phyloP scores from a whole-genome alignment of 208 protist genomes.

The Crithidia acanthocephali region DNA sequence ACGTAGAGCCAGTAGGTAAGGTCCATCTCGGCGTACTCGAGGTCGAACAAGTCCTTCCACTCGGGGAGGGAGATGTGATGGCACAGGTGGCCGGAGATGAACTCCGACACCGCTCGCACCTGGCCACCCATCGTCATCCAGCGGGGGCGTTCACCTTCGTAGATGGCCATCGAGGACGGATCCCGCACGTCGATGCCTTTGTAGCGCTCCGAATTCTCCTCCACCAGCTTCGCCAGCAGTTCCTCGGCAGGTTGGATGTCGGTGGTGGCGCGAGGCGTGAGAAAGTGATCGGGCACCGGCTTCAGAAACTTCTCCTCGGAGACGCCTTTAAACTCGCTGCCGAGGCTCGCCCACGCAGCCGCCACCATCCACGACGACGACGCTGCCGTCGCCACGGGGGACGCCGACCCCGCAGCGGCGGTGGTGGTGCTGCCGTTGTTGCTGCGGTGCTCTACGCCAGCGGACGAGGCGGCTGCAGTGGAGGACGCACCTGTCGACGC shows the following conservation, averaged over 20 bases:
- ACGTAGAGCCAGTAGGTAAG: conserved; percentile 92
- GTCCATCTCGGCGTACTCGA: conserved; percentile 91
- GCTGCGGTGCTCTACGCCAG: too few relatives aligned
- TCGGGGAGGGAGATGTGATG: conserved; percentile 87
- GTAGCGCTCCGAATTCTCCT: conserved; percentile 76
- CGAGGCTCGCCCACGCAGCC: conserved; percentile 83
- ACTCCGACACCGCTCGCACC: conserved; percentile 85
- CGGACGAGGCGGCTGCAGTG: too few relatives aligned
- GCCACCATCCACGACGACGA: conserved; percentile 76
- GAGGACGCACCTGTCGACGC: neutral
- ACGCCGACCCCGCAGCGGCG: too few relatives aligned
- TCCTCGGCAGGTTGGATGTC: conserved; percentile 72
- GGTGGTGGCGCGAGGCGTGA: conserved; percentile 80
- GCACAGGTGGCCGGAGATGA: conserved; percentile 89
- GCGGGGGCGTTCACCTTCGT: conserved; percentile 77
- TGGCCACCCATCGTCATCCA: conserved; percentile 88
- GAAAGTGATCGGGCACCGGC: conserved; percentile 62
- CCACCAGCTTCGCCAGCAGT: conserved; percentile 63
- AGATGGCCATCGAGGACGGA: conserved; percentile 80
- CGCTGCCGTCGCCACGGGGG: conserved; percentile 8
- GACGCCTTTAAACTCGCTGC: conserved; percentile 79
- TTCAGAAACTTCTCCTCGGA: conserved; percentile 79
- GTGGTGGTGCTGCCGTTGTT: neutral
- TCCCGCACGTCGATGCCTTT: conserved; percentile 83
- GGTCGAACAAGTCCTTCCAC: conserved; percentile 86